These are phyloP conservation scores for Wickerhamiella qilinensis DNA, from an alignment of 805 yeast species.

Conservation along the genomic window DNA sequence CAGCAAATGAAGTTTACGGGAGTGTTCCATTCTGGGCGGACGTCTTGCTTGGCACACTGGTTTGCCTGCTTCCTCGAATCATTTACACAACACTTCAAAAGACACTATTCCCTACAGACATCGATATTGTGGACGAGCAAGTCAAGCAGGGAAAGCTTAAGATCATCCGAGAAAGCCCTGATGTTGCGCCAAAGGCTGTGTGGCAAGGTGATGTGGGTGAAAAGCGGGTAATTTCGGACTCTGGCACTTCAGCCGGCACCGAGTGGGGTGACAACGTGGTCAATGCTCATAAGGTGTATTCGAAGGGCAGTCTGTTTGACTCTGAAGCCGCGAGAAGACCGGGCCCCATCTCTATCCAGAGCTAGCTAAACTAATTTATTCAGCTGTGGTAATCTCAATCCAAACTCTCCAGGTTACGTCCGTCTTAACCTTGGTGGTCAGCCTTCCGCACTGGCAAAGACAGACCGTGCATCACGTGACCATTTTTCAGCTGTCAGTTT, in stretches of 20 bases:
- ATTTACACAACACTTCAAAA: slow-evolving; percentile 32
- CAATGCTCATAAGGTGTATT: too few relatives aligned
- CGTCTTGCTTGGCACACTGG: slow-evolving; percentile 36
- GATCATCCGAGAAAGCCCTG: background rate
- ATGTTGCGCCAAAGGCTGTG: background rate
- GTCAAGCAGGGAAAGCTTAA: background rate
- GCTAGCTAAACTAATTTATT: too few relatives aligned
- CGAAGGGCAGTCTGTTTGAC: too few relatives aligned
- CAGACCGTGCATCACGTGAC: too few relatives aligned
- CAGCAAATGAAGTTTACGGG: slow-evolving; percentile 50
- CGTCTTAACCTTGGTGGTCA: too few relatives aligned
- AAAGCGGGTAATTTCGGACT: background rate
- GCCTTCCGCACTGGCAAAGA: too few relatives aligned
- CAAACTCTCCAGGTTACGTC: too few relatives aligned
- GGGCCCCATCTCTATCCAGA: too few relatives aligned
- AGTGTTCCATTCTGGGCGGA: slow-evolving; percentile 50
- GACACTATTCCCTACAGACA: slow-evolving; percentile 44
- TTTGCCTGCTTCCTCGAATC: slow-evolving; percentile 48
- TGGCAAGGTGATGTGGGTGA: background rate
- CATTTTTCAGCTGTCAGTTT: too few relatives aligned
- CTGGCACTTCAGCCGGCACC: background rate
- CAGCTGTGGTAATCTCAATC: too few relatives aligned
- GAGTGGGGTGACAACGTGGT: too few relatives aligned
- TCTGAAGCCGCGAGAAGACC: too few relatives aligned
- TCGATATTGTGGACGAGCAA: slow-evolving; percentile 35